Conservation (phyloP, 352 stramenopile genomes). For the Phytopythium oedochilum region DNA sequence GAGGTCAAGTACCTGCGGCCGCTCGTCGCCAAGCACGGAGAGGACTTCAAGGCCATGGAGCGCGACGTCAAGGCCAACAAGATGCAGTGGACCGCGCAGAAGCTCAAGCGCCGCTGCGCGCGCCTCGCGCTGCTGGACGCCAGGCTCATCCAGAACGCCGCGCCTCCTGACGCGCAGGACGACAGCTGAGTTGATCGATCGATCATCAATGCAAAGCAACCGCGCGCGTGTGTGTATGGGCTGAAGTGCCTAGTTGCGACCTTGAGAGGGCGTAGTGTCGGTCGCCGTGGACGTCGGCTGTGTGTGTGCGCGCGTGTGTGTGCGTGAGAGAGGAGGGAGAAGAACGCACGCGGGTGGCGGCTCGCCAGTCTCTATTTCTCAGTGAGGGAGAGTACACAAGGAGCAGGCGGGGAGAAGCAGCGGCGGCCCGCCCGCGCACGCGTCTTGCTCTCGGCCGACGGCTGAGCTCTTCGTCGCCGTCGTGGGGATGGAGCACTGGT, state of each 20-base stretch:
- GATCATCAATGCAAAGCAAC: no score
- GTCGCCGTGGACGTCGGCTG: no score
- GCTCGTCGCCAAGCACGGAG: conserved; percentile 63
- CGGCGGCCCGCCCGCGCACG: background rate
- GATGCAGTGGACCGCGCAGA: conserved; percentile 78
- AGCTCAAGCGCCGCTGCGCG: conserved; percentile 65
- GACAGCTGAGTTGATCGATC: background rate
- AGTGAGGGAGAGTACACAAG: background rate
- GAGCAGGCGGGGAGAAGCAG: background rate
- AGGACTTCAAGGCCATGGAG: conserved; percentile 74
- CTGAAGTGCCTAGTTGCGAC: no score
- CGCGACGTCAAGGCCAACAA: conserved; percentile 84
- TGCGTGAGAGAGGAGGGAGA: no score
- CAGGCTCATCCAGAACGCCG: conserved; percentile 48
- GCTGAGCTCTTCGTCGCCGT: background rate
- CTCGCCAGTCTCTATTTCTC: conserved; percentile 2
- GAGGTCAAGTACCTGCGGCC: conserved; percentile 74
- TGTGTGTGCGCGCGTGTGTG: no score
- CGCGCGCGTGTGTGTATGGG: no score
- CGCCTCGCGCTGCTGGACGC: conserved; percentile 71
- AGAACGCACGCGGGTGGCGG: no score
- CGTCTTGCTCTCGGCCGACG: background rate
- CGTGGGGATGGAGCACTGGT: background rate
- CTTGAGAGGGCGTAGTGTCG: no score
- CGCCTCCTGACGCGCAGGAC: no score